phyloP scores from a whole-genome alignment of 352 stramenopile genomes.

The Globisporangium iwayamae region DNA sequence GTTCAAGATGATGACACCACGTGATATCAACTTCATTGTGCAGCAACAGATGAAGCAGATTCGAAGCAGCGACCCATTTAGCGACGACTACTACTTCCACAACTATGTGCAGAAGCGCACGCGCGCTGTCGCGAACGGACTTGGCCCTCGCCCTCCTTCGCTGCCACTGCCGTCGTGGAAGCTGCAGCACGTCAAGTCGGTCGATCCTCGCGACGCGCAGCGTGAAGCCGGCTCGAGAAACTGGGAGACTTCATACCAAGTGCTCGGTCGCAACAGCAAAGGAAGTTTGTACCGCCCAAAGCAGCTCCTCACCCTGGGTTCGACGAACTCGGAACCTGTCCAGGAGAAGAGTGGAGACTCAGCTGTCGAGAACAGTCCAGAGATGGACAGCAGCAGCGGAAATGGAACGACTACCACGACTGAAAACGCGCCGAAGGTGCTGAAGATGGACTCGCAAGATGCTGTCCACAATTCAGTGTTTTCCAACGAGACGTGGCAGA shows the following conservation, averaged over 20 bases:
- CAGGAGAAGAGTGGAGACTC: slow-evolving; percentile 16
- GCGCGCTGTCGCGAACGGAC: slow-evolving; percentile 22
- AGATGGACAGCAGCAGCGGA: background rate
- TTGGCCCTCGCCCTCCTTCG: slow-evolving; percentile 25
- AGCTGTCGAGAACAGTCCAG: slow-evolving; percentile 7
- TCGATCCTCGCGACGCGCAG: slow-evolving; percentile 58
- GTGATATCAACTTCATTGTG: slow-evolving; percentile 83
- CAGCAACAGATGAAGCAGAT: slow-evolving; percentile 87
- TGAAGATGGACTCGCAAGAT: slow-evolving; percentile 45
- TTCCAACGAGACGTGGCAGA: slow-evolving; percentile 62
- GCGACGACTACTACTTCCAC: slow-evolving; percentile 88
- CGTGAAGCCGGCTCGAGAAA: slow-evolving; percentile 63
- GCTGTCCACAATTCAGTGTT: slow-evolving; percentile 62
- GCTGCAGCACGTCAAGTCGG: slow-evolving; percentile 77
- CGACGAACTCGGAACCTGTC: slow-evolving; percentile 12
- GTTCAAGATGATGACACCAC: slow-evolving; percentile 86
- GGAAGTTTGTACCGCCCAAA: slow-evolving; percentile 77
- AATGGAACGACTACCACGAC: background rate
- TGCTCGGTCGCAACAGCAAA: slow-evolving; percentile 76
- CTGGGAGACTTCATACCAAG: slow-evolving; percentile 70
- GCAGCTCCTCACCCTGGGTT: slow-evolving; percentile 53
- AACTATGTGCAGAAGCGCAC: slow-evolving; percentile 80
- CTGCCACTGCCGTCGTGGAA: slow-evolving; percentile 78
- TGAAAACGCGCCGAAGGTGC: slow-evolving; percentile 32
- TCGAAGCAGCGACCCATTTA: slow-evolving; percentile 83